Evolutionary conservation across 495 filamentous ascomycete genomes (phyloP).

Genomic region (Clavariopsis aquatica): DNA sequence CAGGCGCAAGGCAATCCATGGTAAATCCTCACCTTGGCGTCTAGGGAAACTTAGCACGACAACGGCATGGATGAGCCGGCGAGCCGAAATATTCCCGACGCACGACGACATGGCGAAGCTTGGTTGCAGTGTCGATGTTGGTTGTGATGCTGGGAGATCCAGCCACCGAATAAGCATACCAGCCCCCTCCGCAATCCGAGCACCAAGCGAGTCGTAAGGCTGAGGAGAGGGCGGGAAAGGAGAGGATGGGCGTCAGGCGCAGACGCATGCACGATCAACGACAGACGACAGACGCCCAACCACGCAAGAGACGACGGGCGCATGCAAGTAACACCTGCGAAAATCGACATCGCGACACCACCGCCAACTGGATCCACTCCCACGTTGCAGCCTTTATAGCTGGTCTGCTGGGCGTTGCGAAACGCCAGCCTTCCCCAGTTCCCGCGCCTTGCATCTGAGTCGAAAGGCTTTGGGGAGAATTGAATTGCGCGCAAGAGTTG

Average conservation of each 20-base stretch:
- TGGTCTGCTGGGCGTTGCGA: neutral
- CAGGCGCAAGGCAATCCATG: constrained; percentile 7
- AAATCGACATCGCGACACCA: neutral
- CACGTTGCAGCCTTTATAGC: neutral
- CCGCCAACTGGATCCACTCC: neutral
- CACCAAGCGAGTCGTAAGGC: constrained; percentile 1
- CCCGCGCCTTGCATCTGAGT: neutral
- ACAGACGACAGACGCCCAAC: constrained; percentile 4
- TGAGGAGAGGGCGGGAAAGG: neutral
- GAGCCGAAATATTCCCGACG: no score
- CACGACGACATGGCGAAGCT: no score
- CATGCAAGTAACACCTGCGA: neutral
- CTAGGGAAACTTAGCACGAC: neutral
- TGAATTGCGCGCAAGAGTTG: neutral
- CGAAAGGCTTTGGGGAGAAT: neutral
- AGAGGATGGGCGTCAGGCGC: neutral
- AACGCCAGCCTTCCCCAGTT: no score
- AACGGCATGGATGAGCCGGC: neutral
- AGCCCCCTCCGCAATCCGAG: neutral
- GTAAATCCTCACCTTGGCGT: neutral
- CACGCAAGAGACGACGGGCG: neutral
- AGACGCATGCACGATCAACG: neutral
- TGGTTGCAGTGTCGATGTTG: neutral
- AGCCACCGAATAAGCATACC: neutral
- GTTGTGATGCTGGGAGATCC: neutral